Conservation (phyloP, 192 early-diverging fungal genomes). For the Umbelopsis ramanniana region DNA sequence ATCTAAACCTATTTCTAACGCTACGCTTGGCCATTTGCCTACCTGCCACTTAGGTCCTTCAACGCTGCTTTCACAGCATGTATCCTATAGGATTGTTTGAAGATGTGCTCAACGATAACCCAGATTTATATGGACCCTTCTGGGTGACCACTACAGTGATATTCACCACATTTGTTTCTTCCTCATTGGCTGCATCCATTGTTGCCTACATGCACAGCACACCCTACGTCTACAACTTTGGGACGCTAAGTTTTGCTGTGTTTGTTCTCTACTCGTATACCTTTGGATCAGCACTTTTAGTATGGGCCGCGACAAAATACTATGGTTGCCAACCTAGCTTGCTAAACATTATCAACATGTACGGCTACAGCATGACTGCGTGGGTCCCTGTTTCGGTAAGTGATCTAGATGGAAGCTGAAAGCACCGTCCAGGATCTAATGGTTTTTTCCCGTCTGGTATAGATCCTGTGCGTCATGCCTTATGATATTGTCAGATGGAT, state of each 20-base stretch:
- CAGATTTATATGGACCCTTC: conserved; percentile 98
- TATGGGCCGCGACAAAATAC: conserved; percentile 87
- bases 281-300: conserved; percentile 65
- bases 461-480: conserved; percentile 85
- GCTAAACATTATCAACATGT: conserved; percentile 85
- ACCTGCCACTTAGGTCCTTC: conserved; percentile 64
- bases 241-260: conserved; percentile 79
- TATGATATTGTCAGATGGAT: conserved; percentile 82
- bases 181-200: conserved; percentile 86
- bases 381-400: conserved; percentile 92
- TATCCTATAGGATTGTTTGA: conserved; percentile 77
- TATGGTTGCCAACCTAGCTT: conserved; percentile 82
- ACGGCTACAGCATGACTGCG: conserved; percentile 90
- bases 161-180: conserved; percentile 93
- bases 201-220: conserved; percentile 62
- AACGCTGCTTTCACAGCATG: conserved; percentile 69
- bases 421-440: no score
- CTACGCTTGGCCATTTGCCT: no score
- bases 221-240: conserved; percentile 78
- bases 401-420: not conserved
- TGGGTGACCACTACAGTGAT: conserved; percentile 99
- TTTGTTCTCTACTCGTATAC: conserved; percentile 85
- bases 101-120: conserved; percentile 79
- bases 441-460: not conserved
- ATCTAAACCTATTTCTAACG: no score